These are phyloP conservation scores for Gaeumannomyces tritici DNA, from an alignment of 2,329 filamentous ascomycete species.

Conservation along the genomic window DNA sequence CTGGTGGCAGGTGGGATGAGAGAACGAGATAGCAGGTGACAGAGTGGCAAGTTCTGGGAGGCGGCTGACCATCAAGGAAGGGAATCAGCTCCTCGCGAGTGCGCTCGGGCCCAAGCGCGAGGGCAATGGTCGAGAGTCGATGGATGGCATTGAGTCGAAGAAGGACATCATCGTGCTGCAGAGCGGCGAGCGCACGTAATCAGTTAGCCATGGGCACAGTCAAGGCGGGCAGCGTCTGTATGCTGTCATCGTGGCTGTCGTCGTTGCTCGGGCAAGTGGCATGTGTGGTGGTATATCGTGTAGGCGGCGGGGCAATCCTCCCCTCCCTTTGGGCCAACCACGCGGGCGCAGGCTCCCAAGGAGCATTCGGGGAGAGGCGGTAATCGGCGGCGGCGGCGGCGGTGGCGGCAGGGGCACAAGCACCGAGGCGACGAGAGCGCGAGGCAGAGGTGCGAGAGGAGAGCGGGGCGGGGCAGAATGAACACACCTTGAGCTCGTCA, in stretches of 20 bases:
- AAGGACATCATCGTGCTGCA: slow-evolving; percentile 93
- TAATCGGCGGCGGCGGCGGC: background rate
- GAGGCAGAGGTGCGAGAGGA: slow-evolving; percentile 2
- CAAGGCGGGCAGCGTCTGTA: too few relatives aligned
- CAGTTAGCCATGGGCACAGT: background rate
- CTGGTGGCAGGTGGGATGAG: background rate
- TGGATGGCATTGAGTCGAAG: slow-evolving; percentile 97
- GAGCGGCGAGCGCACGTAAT: background rate
- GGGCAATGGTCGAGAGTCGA: slow-evolving; percentile 93
- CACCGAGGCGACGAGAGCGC: slow-evolving; percentile 3
- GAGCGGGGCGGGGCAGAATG: slow-evolving; percentile 4
- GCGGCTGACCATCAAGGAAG: slow-evolving; percentile 84
- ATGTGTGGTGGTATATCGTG: background rate
- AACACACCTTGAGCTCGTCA: slow-evolving; percentile 91
- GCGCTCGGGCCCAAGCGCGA: slow-evolving; percentile 89
- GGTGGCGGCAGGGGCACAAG: background rate
- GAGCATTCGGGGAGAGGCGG: background rate
- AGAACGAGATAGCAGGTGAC: background rate
- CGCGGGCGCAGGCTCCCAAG: background rate
- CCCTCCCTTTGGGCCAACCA: background rate
- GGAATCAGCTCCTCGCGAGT: slow-evolving; percentile 98
- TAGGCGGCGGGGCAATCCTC: background rate
- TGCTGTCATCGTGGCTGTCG: background rate
- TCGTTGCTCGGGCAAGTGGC: background rate
- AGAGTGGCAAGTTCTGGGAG: slow-evolving; percentile 11